Conservation (phyloP, 176 grass and related monocot species). For the Chloris gayana region DNA sequence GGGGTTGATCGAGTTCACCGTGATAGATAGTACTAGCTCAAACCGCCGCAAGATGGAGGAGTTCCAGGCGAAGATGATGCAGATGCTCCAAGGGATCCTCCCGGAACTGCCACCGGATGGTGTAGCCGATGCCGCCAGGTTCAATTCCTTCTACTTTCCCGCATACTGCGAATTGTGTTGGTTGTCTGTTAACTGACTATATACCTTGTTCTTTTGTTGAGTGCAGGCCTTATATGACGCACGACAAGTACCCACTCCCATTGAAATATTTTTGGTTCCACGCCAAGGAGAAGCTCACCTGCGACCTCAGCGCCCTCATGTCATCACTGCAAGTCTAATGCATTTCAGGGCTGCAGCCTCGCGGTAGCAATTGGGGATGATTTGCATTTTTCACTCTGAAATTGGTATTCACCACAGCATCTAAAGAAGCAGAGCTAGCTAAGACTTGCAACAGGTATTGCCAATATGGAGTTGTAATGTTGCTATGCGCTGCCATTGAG, state of each 20-base stretch:
- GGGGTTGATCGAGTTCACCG: background rate
- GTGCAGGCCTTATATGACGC: background rate
- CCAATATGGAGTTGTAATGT: too few relatives aligned
- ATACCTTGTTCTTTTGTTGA: background rate
- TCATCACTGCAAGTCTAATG: background rate
- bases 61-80: background rate
- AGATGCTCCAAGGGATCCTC: conserved; percentile 4
- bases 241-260: too few relatives aligned
- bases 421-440: too few relatives aligned
- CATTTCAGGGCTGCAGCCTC: background rate
- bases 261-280: background rate
- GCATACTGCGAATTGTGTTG: too few relatives aligned
- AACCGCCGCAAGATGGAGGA: background rate
- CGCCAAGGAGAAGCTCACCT: conserved; percentile 8
- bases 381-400: too few relatives aligned
- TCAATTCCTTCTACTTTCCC: background rate
- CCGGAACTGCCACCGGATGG: background rate
- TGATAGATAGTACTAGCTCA: background rate
- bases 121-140: background rate
- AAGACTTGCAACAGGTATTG: too few relatives aligned
- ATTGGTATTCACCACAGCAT: too few relatives aligned
- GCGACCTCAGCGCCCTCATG: background rate
- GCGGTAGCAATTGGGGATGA: too few relatives aligned
- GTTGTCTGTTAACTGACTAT: too few relatives aligned
- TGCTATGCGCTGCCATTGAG: too few relatives aligned